These are phyloP conservation scores for Acephala macrosclerotiorum DNA, from an alignment of 2,329 filamentous ascomycete genomes.

Conservation along the genomic window DNA sequence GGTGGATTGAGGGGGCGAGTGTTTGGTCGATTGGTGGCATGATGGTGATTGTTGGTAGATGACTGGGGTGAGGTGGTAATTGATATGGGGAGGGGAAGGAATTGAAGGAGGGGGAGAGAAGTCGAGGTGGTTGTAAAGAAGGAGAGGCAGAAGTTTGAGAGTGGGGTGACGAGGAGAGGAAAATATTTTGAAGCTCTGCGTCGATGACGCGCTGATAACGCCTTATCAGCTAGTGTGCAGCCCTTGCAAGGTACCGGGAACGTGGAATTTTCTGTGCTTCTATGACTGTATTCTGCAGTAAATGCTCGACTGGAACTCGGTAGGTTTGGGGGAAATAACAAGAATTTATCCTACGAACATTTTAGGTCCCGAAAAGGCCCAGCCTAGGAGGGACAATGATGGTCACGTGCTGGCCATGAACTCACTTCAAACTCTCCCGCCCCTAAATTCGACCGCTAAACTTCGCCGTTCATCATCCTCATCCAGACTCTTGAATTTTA, in stretches of 20 bases:
- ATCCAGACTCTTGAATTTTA: background rate
- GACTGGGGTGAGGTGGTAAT: background rate
- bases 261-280: background rate
- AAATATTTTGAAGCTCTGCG: constrained; percentile 3
- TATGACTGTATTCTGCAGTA: too few relatives aligned
- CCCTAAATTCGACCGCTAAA: constrained; percentile 6
- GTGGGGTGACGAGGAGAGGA: constrained; percentile 11
- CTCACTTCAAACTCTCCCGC: background rate
- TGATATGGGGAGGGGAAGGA: background rate
- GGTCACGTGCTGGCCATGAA: background rate
- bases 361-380: background rate
- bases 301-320: too few relatives aligned
- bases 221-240: constrained; percentile 11
- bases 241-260: constrained; percentile 11
- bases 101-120: background rate
- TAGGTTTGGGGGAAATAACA: too few relatives aligned
- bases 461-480: background rate
- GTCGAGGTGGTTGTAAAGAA: background rate
- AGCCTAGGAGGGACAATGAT: background rate
- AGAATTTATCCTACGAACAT: background rate
- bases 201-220: constrained; percentile 19
- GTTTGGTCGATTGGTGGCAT: constrained; percentile 22
- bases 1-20: constrained; percentile 60
- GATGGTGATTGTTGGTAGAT: background rate
- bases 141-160: background rate